Evolutionary conservation across 768 basidiomycete species (phyloP), one percentile per base, ranked within the genome.

Genomic region (Russula emetica): DNA sequence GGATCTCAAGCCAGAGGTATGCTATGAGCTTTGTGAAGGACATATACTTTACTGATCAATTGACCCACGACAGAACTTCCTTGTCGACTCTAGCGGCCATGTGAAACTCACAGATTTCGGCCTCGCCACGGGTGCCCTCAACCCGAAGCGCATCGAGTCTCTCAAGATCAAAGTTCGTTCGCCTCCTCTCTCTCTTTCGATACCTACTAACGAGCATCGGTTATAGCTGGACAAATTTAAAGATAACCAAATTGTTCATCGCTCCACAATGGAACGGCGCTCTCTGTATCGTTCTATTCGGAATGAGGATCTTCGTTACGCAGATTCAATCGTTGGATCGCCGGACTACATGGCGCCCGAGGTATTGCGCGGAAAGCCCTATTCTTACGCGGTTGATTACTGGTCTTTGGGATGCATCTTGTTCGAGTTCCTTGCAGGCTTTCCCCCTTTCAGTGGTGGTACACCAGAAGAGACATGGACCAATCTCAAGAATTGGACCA

Each of bases 301-400:
- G 6, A 85, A 90, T 65, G 87, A 90, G 71, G 93, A 98, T 70
- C 86, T 92, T 6, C 86, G 95, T 49, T 96, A 94, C 69, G 97
- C 97, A 22, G 94, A 99, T 72, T 97, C 94, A 16, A 91, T 98
- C 65, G 97, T 99, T 36, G 97, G 97, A 8, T 95, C 92, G 0
- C 96, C 97, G 0, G 97, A 99, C 75, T 99, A 99, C 75, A 98
- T 99, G 97, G 92, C 97, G 1, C 90, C 92, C 0, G 92, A 94
- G 72, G 94, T 98, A 24, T 82, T 98, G 28, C 85, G 95, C 32
- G 96, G 91, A 40, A 94, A 94, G 75, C 90, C 94, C 0, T 99
- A 99, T 75, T 88, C 89, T 0, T 98, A 90, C 74, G 92, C 92
- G 0, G 97, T 98, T 54, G 97, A 99, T 76, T 98, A 90, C 70